Evolutionary conservation across 345 rosid genomes (phyloP).

Genomic region (Turritis glabra): DNA sequence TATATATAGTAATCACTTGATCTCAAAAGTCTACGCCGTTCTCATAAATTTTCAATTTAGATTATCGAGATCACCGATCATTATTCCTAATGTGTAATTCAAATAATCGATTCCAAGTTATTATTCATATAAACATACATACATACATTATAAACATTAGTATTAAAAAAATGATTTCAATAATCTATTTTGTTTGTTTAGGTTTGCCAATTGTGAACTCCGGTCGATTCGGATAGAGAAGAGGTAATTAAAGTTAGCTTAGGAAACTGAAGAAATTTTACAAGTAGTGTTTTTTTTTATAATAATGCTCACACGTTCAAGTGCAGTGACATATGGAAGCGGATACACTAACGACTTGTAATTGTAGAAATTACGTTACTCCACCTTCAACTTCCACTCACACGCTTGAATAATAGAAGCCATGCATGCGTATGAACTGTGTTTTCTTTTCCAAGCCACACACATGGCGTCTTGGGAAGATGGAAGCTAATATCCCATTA

Average conservation of each 20-base stretch:
- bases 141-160: not conserved
- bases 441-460: not conserved
- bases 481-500: too few species aligned
- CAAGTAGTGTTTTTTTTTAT: not conserved
- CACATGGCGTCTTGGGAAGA: too few species aligned
- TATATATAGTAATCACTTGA: too few species aligned
- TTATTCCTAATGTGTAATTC: too few species aligned
- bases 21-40: too few species aligned
- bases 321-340: constrained; percentile 33
- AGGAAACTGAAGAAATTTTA: not conserved
- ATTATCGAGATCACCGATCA: too few species aligned
- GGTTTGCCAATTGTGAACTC: constrained; percentile 40
- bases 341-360: not conserved
- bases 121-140: not conserved
- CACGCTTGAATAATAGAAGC: constrained; percentile 20
- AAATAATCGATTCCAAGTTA: not conserved
- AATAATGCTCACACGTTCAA: not conserved
- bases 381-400: constrained; percentile 17
- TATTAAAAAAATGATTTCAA: not conserved
- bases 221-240: constrained; percentile 25
- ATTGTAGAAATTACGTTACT: constrained; percentile 21
- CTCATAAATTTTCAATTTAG: too few species aligned
- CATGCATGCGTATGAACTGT: not conserved
- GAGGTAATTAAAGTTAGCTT: not conserved
- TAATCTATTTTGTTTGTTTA: not conserved